phyloP scores from a whole-genome alignment of 192 early-diverging fungal genomes.

The Coemansia sp. region DNA sequence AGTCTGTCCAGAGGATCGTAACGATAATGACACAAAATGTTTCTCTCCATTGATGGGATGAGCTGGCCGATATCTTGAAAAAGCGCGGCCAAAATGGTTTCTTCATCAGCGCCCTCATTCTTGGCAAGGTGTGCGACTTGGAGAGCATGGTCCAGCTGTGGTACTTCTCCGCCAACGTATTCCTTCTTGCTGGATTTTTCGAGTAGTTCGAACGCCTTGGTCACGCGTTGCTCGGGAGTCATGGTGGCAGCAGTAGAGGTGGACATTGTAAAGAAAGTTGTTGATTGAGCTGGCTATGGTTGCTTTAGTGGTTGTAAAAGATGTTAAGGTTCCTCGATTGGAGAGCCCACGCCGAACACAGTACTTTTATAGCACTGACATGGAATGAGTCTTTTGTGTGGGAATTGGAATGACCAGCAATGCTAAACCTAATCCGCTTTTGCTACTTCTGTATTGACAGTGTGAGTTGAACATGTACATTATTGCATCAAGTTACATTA shows the following conservation, averaged over 20 bases:
- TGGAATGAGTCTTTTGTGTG: too few relatives aligned
- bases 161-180: constrained; percentile 58
- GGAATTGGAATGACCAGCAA: neutral
- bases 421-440: neutral
- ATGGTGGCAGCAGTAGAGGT: neutral
- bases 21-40: neutral
- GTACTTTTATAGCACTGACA: neutral
- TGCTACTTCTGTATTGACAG: too few relatives aligned
- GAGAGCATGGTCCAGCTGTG: too few relatives aligned
- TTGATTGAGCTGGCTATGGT: neutral
- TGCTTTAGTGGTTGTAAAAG: neutral
- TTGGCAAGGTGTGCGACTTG: too few relatives aligned
- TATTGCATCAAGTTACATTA: neutral
- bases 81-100: too few relatives aligned
- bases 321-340: neutral
- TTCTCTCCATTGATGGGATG: constrained; percentile 35
- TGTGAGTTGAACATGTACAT: neutral
- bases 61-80: constrained; percentile 63
- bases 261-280: neutral
- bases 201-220: constrained; percentile 50
- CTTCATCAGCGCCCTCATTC: too few relatives aligned
- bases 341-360: neutral
- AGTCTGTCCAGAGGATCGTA: neutral
- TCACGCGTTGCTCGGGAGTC: constrained; percentile 17
- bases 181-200: constrained; percentile 54